A percentile compares a stretch with the other conserved stretches of the same genome.
These are phyloP conservation scores for Carex pumila DNA, from an alignment of 176 grass and related monocot species.

Conservation along the genomic window DNA sequence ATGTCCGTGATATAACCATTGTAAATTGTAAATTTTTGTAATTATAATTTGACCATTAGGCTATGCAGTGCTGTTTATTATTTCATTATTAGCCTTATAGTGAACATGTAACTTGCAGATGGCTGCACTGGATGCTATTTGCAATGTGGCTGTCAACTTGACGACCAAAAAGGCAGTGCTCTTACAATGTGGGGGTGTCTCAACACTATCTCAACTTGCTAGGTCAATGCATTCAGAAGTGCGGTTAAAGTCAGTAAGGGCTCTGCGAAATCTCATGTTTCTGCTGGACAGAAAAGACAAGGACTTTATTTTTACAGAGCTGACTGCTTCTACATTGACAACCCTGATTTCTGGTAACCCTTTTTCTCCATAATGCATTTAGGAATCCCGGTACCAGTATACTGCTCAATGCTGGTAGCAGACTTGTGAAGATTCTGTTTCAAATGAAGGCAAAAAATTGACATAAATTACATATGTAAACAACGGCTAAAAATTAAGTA, in stretches of 20 bases:
- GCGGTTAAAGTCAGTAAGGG: constrained; percentile 77
- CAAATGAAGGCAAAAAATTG: not conserved
- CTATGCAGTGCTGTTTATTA: not conserved
- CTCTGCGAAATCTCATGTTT: constrained; percentile 94
- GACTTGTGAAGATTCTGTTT: not conserved
- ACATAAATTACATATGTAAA: not conserved
- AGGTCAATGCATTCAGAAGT: constrained; percentile 76
- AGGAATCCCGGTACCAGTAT: not conserved
- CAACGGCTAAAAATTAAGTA: not conserved
- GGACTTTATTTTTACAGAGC: constrained; percentile 72
- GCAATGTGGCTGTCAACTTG: constrained; percentile 83
- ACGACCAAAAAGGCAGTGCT: constrained; percentile 65
- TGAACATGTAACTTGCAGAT: constrained; percentile 32
- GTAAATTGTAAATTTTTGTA: not conserved
- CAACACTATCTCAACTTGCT: constrained; percentile 71
- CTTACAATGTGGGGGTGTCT: constrained; percentile 59
- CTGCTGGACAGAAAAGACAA: constrained; percentile 72
- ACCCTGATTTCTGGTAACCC: constrained; percentile 78
- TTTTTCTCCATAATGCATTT: not conserved
- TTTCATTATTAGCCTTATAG: not conserved
- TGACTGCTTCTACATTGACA: constrained; percentile 55
- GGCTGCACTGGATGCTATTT: constrained; percentile 83
- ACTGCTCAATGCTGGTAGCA: not conserved
- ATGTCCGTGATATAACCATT: not conserved
- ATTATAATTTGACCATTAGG: not conserved